A percentile compares a stretch with the other conserved stretches of the same genome.
Conservation (phyloP, 179 eudicot species). For the Beta macrorhiza region DNA sequence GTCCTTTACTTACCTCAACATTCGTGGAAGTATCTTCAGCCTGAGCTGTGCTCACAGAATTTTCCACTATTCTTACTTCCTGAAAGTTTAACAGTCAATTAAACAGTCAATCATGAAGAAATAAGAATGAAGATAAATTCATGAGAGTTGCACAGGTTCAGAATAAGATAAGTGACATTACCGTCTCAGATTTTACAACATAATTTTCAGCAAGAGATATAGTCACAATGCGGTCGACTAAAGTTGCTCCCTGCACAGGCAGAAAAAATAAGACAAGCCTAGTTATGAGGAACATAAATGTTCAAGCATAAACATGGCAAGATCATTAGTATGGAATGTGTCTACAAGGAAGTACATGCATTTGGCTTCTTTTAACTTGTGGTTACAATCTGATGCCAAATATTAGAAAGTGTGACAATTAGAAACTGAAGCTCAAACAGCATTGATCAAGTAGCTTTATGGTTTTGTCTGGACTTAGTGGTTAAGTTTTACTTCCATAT, state of each 20-base stretch:
- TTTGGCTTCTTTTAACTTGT: neutral
- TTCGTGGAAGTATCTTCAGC: constrained; percentile 39
- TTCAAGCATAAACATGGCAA: constrained; percentile 1
- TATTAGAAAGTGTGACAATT: neutral
- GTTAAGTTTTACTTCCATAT: neutral
- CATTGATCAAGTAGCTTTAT: neutral
- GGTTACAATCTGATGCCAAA: neutral
- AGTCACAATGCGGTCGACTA: constrained; percentile 86
- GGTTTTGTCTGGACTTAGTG: neutral
- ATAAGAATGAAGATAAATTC: neutral
- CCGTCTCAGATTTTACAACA: constrained; percentile 47
- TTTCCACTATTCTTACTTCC: constrained; percentile 54
- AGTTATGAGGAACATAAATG: neutral
- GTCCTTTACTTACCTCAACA: constrained; percentile 47
- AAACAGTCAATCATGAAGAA: constrained; percentile 1
- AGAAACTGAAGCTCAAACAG: neutral
- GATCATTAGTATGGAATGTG: neutral
- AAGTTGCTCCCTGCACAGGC: constrained; percentile 80
- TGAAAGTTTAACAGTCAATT: constrained; percentile 28
- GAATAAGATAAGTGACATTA: constrained; percentile 30
- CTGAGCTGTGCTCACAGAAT: constrained; percentile 38
- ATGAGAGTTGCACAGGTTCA: neutral
- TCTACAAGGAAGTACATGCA: neutral
- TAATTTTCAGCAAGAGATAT: constrained; percentile 73
- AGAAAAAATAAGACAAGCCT: constrained; percentile 6